Conservation (phyloP, 129 eudicot species). For the Chrysanthemum seticuspe region DNA sequence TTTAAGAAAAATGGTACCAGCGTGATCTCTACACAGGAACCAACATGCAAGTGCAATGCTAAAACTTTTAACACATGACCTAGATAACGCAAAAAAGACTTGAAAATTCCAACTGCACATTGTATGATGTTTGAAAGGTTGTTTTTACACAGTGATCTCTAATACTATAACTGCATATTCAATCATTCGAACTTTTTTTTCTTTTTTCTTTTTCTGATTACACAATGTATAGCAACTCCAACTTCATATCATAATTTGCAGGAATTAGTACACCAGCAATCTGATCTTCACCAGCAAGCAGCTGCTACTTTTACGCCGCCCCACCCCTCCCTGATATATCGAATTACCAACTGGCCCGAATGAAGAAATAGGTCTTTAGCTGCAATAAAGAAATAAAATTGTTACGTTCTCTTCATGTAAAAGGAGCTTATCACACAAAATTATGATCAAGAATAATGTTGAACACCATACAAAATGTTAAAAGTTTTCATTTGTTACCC, state of each 20-base stretch:
- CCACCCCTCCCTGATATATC: neutral
- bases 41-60: too few species aligned
- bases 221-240: constrained; percentile 22
- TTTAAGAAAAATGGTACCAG: too few species aligned
- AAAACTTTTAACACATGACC: neutral
- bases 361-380: neutral
- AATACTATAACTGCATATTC: constrained; percentile 27
- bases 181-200: constrained; percentile 24
- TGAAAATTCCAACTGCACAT: constrained; percentile 32
- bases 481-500: neutral
- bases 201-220: constrained; percentile 6
- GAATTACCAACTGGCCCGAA: constrained; percentile 3
- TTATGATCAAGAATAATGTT: neutral
- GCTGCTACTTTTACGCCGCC: neutral
- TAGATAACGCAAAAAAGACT: neutral
- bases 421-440: neutral
- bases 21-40: too few species aligned
- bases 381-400: constrained; percentile 16
- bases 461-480: constrained; percentile 13
- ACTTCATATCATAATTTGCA: constrained; percentile 16
- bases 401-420: neutral
- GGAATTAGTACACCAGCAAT: constrained; percentile 4
- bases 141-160: constrained; percentile 35
- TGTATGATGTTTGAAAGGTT: constrained; percentile 30
- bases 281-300: constrained; percentile 14